Base-by-base conservation (phyloP, 139 green algal species). In the Chlamydomonas schloesseri region DNA sequence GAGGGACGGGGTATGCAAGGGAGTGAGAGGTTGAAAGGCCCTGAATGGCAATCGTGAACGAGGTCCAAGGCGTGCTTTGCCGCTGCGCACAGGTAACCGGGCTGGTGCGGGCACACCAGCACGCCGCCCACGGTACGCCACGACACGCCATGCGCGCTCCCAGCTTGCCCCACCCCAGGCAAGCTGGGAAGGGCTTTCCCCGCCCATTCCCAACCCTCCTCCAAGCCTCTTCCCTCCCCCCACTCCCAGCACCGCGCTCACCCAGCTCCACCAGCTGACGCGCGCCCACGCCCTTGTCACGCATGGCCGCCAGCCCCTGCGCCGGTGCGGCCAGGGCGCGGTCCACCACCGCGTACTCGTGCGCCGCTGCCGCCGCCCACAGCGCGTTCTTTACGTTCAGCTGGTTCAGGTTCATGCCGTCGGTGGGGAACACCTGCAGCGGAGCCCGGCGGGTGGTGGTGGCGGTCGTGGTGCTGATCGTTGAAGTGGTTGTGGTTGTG, bases 401-500 rank as follows among this genome's bases (percentile, higher is more conserved):
- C 87, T 84, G 72, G 81, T 88, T 90, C 36, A 88, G 36, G 81
- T 88, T 90, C 71, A 88, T 73, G 36, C 57, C 60, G 3, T 78
- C 87, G 9, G 60, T 55, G 33, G 87, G 87, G 29, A 90, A 73
- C 47, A 90, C 73, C 87, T 90, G 80, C 21, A 42, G 47, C 29
- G n/a, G n/a, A n/a, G n/a, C n/a, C n/a, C 42, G 6, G 47, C 24
- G 46, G 71, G 37, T 28, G 71, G 67, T 37, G 18, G 67, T 10
- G 31, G 67, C 23, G 31, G 31, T 24, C 3, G 67, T 50, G 42
- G 42, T 5, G 42, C 42, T 50, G 42, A 8, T 50, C n/a, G 62
- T 18, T 13, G 62, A 5, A 8, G 62, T 20, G 15, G 3, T 15
- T 18, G 33, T 28, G 13, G 33, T 31, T 46, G 26, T 2, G 2